Base-by-base conservation (phyloP, 2,329 filamentous ascomycete genomes). In the Ambrosiella beaveri region DNA sequence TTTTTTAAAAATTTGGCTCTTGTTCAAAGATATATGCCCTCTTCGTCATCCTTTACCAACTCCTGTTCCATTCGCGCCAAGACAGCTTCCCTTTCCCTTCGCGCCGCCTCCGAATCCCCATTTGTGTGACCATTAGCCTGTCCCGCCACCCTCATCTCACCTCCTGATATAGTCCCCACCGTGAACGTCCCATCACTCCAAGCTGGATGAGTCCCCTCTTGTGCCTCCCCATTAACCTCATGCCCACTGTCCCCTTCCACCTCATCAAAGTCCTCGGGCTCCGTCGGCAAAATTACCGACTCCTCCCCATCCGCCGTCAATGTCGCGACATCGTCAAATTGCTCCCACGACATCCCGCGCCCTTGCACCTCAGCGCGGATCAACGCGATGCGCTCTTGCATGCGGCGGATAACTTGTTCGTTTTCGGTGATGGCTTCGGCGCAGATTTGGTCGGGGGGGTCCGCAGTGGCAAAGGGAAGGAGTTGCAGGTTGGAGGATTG, bases 401-500 rank as follows among this genome's bases (percentile, higher is more conserved):
- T 85, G 64, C 84, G 76, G 61, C 69, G 73, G 59, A 90, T 84
- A 59, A 89, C 84, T 17, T 66, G 68, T 64, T 82, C 76, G 69
- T 89, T 89, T 70, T 90, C 85, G 59, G 71, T 68, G 66, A 89
- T 85, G 60, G 85, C 86, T 59, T 88, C 84, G 63, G 80, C 71
- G 72, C 86, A 90, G 67, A 86, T 85, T 62, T 74, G 74, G 66
- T 90, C 86, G 13, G 81, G 69, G 13, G 60, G 62, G 36, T 57
- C 61, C 2, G 62, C 59, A 12, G 81, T 75, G 58, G 84, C 82
- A 64, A 80, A 88, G 39, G 84, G 84, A 58, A 76, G 74, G 60
- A 89, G 81, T 68, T 89, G 80, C 62, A 78, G 76, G 71, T 89
- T 90, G 62, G 82, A 86, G 68, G 82, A 81, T 65, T 83, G 78